Conservation (phyloP, 208 protist genomes). For the Borovskyia barvae region DNA sequence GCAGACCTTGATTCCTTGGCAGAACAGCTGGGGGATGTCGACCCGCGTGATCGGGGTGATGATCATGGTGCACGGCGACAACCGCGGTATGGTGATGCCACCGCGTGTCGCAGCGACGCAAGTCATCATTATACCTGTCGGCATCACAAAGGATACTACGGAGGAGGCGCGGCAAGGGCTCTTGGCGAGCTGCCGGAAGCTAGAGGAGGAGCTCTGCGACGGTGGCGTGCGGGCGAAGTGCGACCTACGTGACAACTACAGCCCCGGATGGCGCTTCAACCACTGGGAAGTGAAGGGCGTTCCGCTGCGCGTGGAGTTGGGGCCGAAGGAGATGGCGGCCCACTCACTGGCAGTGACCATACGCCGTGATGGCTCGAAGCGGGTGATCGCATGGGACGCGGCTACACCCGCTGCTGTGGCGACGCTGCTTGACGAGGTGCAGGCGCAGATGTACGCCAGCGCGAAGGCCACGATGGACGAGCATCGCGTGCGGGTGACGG, state of each 20-base stretch:
- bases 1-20: constrained; percentile 91
- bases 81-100: constrained; percentile 98
- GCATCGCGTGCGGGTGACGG: constrained; percentile 52
- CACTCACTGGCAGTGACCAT: constrained; percentile 51
- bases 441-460: constrained; percentile 77
- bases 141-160: constrained; percentile 84
- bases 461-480: constrained; percentile 53
- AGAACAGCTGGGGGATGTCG: constrained; percentile 99
- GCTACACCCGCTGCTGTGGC: constrained; percentile 15
- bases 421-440: constrained; percentile 90
- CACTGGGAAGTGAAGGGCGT: constrained; percentile 98
- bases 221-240: constrained; percentile 84
- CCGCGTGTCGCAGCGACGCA: constrained; percentile 96
- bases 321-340: constrained; percentile 94
- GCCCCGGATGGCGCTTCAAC: constrained; percentile 97
- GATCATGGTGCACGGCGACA: constrained; percentile 99
- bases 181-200: constrained; percentile 42
- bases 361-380: constrained; percentile 72
- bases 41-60: constrained; percentile 98
- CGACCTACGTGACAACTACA: constrained; percentile 95
- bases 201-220: constrained; percentile 61
- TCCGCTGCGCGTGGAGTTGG: constrained; percentile 97
- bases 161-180: constrained; percentile 54
- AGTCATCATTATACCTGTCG: constrained; percentile 92
- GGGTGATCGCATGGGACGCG: constrained; percentile 57